Conservation (phyloP, 1,139 yeast species). For the Meyerozyma sp. region DNA sequence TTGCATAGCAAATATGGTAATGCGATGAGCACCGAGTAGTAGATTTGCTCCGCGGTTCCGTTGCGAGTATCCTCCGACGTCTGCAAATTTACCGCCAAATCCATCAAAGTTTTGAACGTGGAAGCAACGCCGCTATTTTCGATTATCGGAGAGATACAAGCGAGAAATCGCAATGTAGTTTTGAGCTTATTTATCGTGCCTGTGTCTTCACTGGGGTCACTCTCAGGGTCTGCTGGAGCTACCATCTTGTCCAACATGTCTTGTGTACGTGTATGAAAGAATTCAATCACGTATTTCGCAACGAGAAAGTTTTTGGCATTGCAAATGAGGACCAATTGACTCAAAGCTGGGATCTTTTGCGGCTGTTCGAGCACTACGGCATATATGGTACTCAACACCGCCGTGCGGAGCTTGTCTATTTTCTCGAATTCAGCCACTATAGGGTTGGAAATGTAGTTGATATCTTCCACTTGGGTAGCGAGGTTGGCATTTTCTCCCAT, state of each 20-base stretch:
- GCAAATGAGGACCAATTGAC: slow-evolving; percentile 65
- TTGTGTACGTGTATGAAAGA: slow-evolving; percentile 59
- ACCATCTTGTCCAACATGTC: slow-evolving; percentile 35
- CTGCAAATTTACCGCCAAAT: slow-evolving; percentile 55
- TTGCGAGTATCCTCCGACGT: slow-evolving; percentile 30
- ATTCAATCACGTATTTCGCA: slow-evolving; percentile 68
- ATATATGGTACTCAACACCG: slow-evolving; percentile 56
- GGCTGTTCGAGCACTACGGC: slow-evolving; percentile 86
- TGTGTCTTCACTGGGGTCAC: slow-evolving; percentile 31
- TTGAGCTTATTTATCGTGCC: slow-evolving; percentile 75
- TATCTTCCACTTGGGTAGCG: slow-evolving; percentile 52
- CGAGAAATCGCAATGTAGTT: slow-evolving; percentile 63
- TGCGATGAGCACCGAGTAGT: slow-evolving; percentile 56
- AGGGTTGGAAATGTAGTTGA: slow-evolving; percentile 61
- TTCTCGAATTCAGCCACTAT: slow-evolving; percentile 65
- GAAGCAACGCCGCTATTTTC: slow-evolving; percentile 46
- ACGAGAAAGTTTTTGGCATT: slow-evolving; percentile 62
- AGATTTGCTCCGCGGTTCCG: slow-evolving; percentile 67
- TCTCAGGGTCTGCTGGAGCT: neutral
- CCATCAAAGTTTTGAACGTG: slow-evolving; percentile 51
- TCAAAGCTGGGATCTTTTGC: slow-evolving; percentile 70
- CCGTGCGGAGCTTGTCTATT: slow-evolving; percentile 56
- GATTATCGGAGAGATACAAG: slow-evolving; percentile 58
- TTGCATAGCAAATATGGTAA: slow-evolving; percentile 64
- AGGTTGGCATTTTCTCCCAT: slow-evolving; percentile 60